Evolutionary conservation across 176 grass and related monocot species (phyloP), one percentile per base, ranked within the genome.

Genomic region (Bromus sterilis): DNA sequence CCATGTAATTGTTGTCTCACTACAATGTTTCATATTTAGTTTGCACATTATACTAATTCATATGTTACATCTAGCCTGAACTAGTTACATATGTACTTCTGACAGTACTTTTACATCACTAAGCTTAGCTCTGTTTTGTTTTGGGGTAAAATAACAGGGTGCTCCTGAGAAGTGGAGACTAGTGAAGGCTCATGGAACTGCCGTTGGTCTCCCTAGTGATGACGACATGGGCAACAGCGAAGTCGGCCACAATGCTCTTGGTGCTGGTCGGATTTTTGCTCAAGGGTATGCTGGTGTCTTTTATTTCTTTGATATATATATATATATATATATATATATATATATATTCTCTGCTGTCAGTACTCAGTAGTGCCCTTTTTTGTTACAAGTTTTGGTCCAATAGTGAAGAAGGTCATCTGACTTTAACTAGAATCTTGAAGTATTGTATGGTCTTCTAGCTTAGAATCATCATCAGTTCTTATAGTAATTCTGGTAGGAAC

Each of bases 211-310:
- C n/a, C 96, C 96, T 56, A 88, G 66, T 79, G 93, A 95, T 2
- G 96, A 98, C 49, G 96, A 98, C 85, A 98, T 95, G 96, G 96
- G 96, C 59, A 98, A 98, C 82, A 98, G 96, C 88, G 96, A 98
- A 86, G 95, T 98, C 40, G 95, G 92, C n/a, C 95, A 98, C 86
- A 95, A 98, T 60, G 95, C 95, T 64, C 90, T 98, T 78, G 95
- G 95, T 10, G 96, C 95, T 78, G 92, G 92, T 39, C 88, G 93
- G 3, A 95, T 98, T 84, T 98, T 72, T 25, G 88, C 95, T 43
- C 95, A 95, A 74, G 95, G 92, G 95, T 98, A 98, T 37, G 76
- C 46, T 83, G 75, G 16, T n/a, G n/a, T n/a, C 20, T 18, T 76
- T 39, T 80, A 66, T 43, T 14, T 60, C 53, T 81, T 26, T 26